phyloP scores from a whole-genome alignment of 148 eudicot species.

The Drosera capensis region DNA sequence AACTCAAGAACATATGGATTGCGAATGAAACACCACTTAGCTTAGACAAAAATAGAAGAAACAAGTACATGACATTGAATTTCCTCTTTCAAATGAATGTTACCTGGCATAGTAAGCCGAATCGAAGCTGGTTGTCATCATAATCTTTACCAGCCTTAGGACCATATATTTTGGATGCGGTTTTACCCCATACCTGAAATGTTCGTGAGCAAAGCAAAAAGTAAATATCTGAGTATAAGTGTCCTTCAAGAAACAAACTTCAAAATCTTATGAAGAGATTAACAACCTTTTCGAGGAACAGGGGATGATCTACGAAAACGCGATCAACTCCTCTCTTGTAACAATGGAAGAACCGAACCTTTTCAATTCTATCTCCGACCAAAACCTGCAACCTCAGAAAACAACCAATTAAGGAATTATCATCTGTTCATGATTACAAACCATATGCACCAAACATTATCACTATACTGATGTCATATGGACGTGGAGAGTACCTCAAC shows the following conservation, averaged over 20 bases:
- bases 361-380: constrained; percentile 33
- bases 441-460: neutral
- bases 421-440: neutral
- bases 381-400: constrained; percentile 36
- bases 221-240: neutral
- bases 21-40: neutral
- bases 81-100: neutral
- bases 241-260: neutral
- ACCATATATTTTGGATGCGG: constrained; percentile 82
- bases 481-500: constrained; percentile 32
- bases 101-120: constrained; percentile 73
- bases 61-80: neutral
- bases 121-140: constrained; percentile 65
- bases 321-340: constrained; percentile 56
- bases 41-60: neutral
- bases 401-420: neutral
- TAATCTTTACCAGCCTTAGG: constrained; percentile 67
- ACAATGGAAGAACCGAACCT: constrained; percentile 42
- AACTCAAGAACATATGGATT: neutral
- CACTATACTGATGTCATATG: neutral
- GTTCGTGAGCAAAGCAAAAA: constrained; percentile 1
- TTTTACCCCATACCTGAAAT: constrained; percentile 87
- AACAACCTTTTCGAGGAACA: constrained; percentile 39
- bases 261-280: neutral
- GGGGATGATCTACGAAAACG: constrained; percentile 47